Evolutionary conservation across 106 monocot genomes (phyloP).

Genomic region (Hemerocallis citrina): DNA sequence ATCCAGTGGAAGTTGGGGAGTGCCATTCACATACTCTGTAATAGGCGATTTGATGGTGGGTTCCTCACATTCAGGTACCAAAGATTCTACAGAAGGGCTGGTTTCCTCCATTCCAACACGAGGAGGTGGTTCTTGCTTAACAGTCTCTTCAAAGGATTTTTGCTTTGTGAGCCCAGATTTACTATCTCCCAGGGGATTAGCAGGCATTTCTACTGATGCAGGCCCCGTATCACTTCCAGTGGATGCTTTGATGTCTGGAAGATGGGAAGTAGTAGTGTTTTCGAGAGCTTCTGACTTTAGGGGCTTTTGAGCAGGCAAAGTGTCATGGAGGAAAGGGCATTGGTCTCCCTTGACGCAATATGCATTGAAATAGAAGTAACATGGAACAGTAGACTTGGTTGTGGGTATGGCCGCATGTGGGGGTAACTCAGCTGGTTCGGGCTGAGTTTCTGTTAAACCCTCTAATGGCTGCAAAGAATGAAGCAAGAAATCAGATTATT

Average conservation of each 20-base stretch:
- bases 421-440: slow-evolving; percentile 1
- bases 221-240: slow-evolving; percentile 21
- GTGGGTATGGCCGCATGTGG: slow-evolving; percentile 3
- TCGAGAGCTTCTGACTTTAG: slow-evolving; percentile 1
- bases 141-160: background rate
- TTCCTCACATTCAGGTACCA: slow-evolving; percentile 21
- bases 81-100: slow-evolving; percentile 21
- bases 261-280: background rate
- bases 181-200: slow-evolving; percentile 9
- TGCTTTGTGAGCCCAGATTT: slow-evolving; percentile 11
- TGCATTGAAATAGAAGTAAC: slow-evolving; percentile 48
- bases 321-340: slow-evolving; percentile 43
- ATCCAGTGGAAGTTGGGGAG: slow-evolving; percentile 9
- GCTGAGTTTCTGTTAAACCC: slow-evolving; percentile 15
- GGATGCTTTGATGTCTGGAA: slow-evolving; percentile 16
- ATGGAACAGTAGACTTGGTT: slow-evolving; percentile 35
- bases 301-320: slow-evolving; percentile 9
- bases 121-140: slow-evolving; percentile 3
- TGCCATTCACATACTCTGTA: slow-evolving; percentile 7
- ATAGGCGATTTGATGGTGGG: slow-evolving; percentile 3
- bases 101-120: slow-evolving; percentile 3
- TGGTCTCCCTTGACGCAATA: slow-evolving; percentile 47
- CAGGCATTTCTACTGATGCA: slow-evolving; percentile 23
- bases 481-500: background rate
- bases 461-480: slow-evolving; percentile 34